phyloP scores from a whole-genome alignment of 1,139 yeast genomes.

The Williopsis jadinii region DNA sequence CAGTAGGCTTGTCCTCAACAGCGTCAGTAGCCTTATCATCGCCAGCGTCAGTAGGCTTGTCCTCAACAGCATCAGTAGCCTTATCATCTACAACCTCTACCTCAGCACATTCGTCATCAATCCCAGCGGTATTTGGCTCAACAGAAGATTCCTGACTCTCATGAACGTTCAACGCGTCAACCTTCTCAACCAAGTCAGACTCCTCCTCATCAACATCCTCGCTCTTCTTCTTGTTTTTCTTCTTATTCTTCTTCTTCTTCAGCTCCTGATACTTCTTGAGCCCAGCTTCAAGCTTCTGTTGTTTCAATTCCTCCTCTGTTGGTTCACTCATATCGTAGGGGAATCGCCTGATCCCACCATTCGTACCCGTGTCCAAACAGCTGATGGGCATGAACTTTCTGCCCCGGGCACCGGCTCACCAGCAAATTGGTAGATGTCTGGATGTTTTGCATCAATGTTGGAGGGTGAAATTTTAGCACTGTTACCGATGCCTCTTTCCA shows the following conservation, averaged over 20 bases:
- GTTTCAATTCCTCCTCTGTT: constrained; percentile 32
- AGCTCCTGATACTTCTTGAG: constrained; percentile 57
- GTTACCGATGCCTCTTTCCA: no score
- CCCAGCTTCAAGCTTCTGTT: constrained; percentile 58
- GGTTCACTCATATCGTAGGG: constrained; percentile 7
- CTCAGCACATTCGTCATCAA: constrained; percentile 3
- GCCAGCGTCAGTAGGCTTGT: neutral
- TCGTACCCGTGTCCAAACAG: no score
- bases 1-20: no score
- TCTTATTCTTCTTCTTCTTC: constrained; percentile 51
- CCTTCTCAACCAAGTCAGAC: neutral
- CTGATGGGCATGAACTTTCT: no score
- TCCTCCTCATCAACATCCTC: constrained; percentile 6
- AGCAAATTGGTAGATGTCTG: no score
- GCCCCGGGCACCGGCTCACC: no score
- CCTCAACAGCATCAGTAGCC: neutral
- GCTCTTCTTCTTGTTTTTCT: constrained; percentile 30
- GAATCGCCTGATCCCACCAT: no score
- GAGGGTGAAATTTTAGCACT: no score
- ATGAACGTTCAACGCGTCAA: neutral
- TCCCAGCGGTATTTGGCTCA: constrained; percentile 1
- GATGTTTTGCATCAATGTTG: no score
- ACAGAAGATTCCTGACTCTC: neutral
- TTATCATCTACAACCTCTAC: constrained; percentile 1
- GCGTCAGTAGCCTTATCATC: constrained; percentile 1